Base-by-base conservation (phyloP, 1,284 basidiomycete species). In the Pascua sp. region DNA sequence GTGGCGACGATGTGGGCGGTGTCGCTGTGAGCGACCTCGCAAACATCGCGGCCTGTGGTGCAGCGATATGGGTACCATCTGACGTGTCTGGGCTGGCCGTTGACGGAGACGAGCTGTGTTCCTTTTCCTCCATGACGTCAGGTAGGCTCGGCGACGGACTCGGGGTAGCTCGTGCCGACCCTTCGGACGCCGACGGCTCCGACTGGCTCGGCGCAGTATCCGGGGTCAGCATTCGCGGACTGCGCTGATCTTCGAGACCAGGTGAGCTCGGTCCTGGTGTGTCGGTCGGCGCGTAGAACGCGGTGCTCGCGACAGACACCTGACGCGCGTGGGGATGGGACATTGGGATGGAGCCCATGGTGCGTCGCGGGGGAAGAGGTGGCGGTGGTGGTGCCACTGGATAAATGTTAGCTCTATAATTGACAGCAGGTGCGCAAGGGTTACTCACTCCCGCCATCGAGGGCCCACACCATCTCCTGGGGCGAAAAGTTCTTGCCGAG, bases 311-410 rank as follows among this genome's bases (percentile, higher is more conserved):
- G 13, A 73, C 48, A 0, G 73, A 73, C 1, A 72, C 60, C 49
- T 76, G 72, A 18, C 76, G 70, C 8, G 76, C 72, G 56, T 77
- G 76, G 1, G 73, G 74, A 47, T 76, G 76, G 12, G 68, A 60
- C 0, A 61, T 42, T 1, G 73, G 74, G 8, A 73, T 73, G 4
- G 61, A 38, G 24, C 56, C 9, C 51, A 32, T 32, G 24, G 56
- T 45, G 40, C 67, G 64, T 13, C 72, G 60, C 0, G 59, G 40
- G 9, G 73, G 70, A n/a, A 72, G 47, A 1, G 70, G 67, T 1
- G 71, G 70, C 3, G 57, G 58, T 8, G 49, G 40, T 5, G 53
- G 46, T 13, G 50, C 24, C 24, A 7, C 24, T 32, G 24, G 4
- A 32, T 7, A 32, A 32, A 32, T 32, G 7, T 32, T 32, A 32